These are phyloP conservation scores for Kurtzmaniella quercitrusa DNA, from an alignment of 1,139 yeast genomes.

Conservation along the genomic window DNA sequence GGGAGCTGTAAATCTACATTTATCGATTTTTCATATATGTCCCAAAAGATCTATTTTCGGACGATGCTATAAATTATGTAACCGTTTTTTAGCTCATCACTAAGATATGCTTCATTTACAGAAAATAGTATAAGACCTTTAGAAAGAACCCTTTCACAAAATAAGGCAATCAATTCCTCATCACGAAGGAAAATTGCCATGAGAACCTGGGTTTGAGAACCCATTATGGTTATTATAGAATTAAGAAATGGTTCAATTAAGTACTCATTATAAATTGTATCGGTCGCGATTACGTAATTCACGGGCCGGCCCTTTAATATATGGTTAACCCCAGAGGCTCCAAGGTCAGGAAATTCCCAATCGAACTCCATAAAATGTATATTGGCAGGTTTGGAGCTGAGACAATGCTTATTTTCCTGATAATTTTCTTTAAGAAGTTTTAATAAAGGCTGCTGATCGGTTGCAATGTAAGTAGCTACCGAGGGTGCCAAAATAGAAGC, in stretches of 20 bases:
- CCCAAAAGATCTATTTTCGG: too few relatives aligned
- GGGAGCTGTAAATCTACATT: too few relatives aligned
- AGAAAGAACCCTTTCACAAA: slow-evolving; percentile 28
- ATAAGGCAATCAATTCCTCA: slow-evolving; percentile 45
- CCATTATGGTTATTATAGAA: slow-evolving; percentile 36
- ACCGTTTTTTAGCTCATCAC: slow-evolving; percentile 31
- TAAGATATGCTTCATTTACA: slow-evolving; percentile 26
- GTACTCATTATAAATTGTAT: slow-evolving; percentile 66
- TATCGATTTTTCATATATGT: too few relatives aligned
- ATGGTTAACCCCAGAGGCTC: slow-evolving; percentile 19
- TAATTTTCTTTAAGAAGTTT: slow-evolving; percentile 50
- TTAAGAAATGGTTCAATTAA: slow-evolving; percentile 49
- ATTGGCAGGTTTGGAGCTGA: slow-evolving; percentile 1
- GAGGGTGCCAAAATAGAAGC: slow-evolving; percentile 42
- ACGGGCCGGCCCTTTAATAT: slow-evolving; percentile 16
- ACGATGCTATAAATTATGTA: slow-evolving; percentile 41
- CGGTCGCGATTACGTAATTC: slow-evolving; percentile 59
- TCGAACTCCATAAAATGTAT: slow-evolving; percentile 54
- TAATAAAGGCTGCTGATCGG: slow-evolving; percentile 59
- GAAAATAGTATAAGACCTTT: slow-evolving; percentile 17
- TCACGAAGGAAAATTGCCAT: slow-evolving; percentile 58
- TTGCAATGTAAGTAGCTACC: slow-evolving; percentile 44
- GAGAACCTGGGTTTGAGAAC: slow-evolving; percentile 30
- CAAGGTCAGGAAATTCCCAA: slow-evolving; percentile 55
- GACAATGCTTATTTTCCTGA: slow-evolving; percentile 24